Evolutionary conservation across 345 rosid genomes (phyloP).

Genomic region (Lagerstroemia speciosa): DNA sequence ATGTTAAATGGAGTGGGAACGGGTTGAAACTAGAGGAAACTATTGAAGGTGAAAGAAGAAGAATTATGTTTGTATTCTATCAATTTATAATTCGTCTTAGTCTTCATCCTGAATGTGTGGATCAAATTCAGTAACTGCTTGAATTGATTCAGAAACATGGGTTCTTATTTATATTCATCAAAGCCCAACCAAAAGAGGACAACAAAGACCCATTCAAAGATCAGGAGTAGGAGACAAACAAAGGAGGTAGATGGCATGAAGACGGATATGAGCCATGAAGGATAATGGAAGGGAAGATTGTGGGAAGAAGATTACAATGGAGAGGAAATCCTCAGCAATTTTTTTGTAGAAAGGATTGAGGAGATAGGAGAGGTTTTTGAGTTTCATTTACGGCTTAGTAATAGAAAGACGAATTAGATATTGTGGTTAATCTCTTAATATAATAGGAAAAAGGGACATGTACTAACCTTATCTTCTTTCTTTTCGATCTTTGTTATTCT

Average conservation of each 20-base stretch:
- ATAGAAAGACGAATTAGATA: slow-evolving; percentile 56
- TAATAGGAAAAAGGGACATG: too few species aligned
- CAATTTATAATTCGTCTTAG: background rate
- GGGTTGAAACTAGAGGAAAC: slow-evolving; percentile 65
- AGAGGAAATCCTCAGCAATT: background rate
- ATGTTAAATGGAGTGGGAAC: too few species aligned
- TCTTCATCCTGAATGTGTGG: slow-evolving; percentile 80
- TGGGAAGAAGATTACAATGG: too few species aligned
- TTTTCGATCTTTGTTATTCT: too few species aligned
- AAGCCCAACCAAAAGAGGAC: too few species aligned
- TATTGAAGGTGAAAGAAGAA: slow-evolving; percentile 23
- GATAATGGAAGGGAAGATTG: background rate
- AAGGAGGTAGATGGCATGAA: background rate
- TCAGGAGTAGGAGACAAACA: background rate
- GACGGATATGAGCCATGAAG: background rate
- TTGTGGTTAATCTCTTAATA: too few species aligned
- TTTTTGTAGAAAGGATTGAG: slow-evolving; percentile 13
- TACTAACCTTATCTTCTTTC: too few species aligned
- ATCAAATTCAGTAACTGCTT: slow-evolving; percentile 91
- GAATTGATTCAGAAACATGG: slow-evolving; percentile 94
- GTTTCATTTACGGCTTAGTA: slow-evolving; percentile 33
- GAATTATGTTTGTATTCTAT: background rate
- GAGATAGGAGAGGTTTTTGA: slow-evolving; percentile 19
- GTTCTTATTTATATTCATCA: slow-evolving; percentile 51
- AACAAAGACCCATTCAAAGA: slow-evolving; percentile 4